A percentile compares a stretch with the other conserved stretches of the same genome.
phyloP scores from a whole-genome alignment of 345 rosid species.

The Bretschneidera sinensis region DNA sequence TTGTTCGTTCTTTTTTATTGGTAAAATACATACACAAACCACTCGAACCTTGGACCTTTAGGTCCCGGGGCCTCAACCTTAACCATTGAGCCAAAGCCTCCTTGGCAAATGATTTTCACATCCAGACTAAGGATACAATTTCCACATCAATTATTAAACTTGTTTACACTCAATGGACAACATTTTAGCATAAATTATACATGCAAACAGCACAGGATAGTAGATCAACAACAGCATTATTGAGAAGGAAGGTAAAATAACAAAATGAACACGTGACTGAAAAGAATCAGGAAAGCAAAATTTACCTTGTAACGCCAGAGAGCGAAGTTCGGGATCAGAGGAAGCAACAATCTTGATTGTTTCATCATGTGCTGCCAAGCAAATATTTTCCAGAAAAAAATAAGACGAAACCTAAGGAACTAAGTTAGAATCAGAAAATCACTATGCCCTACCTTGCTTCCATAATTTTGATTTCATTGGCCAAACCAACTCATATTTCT shows the following conservation, averaged over 20 bases:
- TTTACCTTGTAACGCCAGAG: conserved; percentile 75
- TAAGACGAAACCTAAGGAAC: conserved; percentile 14
- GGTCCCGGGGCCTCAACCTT: too few relatives aligned
- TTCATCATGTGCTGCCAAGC: conserved; percentile 36
- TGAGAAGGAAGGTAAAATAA: background rate
- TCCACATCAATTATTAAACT: too few relatives aligned
- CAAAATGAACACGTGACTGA: background rate
- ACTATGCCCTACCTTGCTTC: conserved; percentile 43
- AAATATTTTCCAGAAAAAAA: conserved; percentile 13
- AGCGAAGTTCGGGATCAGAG: conserved; percentile 50
- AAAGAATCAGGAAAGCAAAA: background rate
- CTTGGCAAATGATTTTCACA: too few relatives aligned
- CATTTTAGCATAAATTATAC: too few relatives aligned
- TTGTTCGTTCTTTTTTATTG: too few relatives aligned
- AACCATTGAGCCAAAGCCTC: too few relatives aligned
- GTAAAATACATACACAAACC: too few relatives aligned
- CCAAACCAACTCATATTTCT: conserved; percentile 64
- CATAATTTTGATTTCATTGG: conserved; percentile 29
- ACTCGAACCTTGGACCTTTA: too few relatives aligned
- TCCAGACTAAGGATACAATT: too few relatives aligned
- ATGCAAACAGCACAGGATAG: background rate
- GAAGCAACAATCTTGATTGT: conserved; percentile 40
- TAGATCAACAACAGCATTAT: background rate
- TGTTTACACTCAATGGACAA: too few relatives aligned
- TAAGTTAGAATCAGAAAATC: conserved; percentile 14